Evolutionary conservation across 257 asterid species (phyloP).

Genomic region (Ballota nigra): DNA sequence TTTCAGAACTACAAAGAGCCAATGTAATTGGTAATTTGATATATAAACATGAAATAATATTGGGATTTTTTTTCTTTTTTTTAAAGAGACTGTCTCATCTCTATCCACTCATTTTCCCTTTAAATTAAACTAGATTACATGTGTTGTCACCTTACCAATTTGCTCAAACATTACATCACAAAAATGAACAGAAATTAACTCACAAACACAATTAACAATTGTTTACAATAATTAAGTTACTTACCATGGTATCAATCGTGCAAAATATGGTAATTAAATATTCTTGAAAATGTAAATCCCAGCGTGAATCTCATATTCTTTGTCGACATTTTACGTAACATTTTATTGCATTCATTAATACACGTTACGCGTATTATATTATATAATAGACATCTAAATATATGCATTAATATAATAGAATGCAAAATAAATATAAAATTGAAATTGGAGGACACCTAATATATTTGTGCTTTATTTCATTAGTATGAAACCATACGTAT

Average conservation of each 20-base stretch:
- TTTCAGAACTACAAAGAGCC: slow-evolving; percentile 27
- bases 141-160: slow-evolving; percentile 20
- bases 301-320: background rate
- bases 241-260: background rate
- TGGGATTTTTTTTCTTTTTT: no score
- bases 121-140: background rate
- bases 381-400: no score
- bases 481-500: background rate
- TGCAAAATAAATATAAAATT: background rate
- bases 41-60: background rate
- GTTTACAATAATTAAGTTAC: background rate
- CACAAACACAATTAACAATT: background rate
- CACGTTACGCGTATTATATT: no score
- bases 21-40: background rate
- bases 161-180: slow-evolving; percentile 4
- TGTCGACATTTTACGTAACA: background rate
- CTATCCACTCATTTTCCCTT: background rate
- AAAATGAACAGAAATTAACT: background rate
- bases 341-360: no score
- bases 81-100: background rate
- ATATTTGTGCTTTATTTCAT: no score
- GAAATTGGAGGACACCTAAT: background rate
- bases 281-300: background rate
- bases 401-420: background rate
- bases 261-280: background rate